Evolutionary conservation across 257 asterid genomes (phyloP), one percentile per base, ranked within the genome.

Genomic region (Solanum virginianum): DNA sequence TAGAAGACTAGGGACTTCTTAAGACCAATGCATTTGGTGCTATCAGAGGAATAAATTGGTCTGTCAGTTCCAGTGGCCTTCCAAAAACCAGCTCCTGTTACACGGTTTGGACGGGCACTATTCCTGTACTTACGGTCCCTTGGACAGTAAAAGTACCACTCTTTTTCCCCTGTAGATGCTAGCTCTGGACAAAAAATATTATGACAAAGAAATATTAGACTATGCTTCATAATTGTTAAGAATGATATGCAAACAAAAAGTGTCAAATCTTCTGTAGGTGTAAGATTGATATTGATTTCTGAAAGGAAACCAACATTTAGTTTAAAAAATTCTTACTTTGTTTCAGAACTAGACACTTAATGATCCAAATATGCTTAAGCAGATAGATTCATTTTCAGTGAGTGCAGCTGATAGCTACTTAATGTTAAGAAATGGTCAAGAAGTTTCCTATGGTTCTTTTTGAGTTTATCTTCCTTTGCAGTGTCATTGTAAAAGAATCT

Each of bases 61-160:
- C 99, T 85, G 86, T 95, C 99, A 0, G 98, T 95, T 4, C 99
- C 99, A 0, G 99, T 95, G 0, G 99, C 99, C 86, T 95, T 95
- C 99, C 99, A 95, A 10, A 95, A 95, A 39, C 99, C 99, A 41
- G 97, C 94, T 62, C 95, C 97, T 0, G 99, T 95, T 1, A 95
- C 99, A 7, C 99, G 91, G 68, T 95, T 95, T 3, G 99, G 99
- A 84, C 99, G 85, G 0, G 92, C 85, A 18, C 99, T 95, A 89
- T 95, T 95, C 75, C 96, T 90, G 62, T 95, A 95, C 82, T 95
- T 95, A 20, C 99, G 83, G 87, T 94, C 99, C 88, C 99, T 93
- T 2, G 97, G 97, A 84, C 97, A 93, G 87, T 90, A 95, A 82
- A 95, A 95, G 29, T 95, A 95, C 98, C 99, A 95, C 85, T 95